Evolutionary conservation across 129 eudicot species (phyloP), one percentile per base, ranked within the genome.

Genomic region (Mikania micrantha): DNA sequence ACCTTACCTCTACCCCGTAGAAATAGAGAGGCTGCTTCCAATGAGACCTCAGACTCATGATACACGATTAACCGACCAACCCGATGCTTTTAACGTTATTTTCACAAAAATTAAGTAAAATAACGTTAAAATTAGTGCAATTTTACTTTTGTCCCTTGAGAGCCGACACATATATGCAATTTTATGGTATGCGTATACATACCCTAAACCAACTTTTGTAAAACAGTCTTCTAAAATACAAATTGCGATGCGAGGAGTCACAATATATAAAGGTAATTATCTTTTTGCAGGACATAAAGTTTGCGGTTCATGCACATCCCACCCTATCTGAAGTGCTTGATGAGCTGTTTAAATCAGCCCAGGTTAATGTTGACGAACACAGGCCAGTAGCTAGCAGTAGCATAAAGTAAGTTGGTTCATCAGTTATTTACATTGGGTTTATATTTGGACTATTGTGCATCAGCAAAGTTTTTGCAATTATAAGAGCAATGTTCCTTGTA

Each of bases 301-400:
- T 68, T 82, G 95, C 96, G 2, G 96, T 93, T 60, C 99, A 93
- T 77, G 99, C 96, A 20, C 99, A 93, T 81, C 99, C 99, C 71
- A 93, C 99, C 17, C 75, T 93, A 65, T 93, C 99, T 27, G 99
- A 93, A 79, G 99, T 93, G 44, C 87, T 93, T 17, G 99, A 93
- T 25, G 99, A 93, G 60, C 90, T 93, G 42, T 89, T 89, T 34
- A 93, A 93, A 83, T 80, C 93, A 19, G 99, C 99, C 2, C 75
- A 67, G 36, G 74, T 75, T 29, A 75, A 60, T 17, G 57, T 68
- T 35, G 80, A 75, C 24, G 70, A 67, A 49, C 54, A 32, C 70
- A 75, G 68, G 74, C 74, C 74, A 11, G 74, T 75, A 60, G 74
- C 80, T 75, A 68, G 69, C 80, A 38, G 80, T 75, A 40, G 68